Conservation (phyloP, 805 yeast genomes). For the Pichia ethanolica region DNA sequence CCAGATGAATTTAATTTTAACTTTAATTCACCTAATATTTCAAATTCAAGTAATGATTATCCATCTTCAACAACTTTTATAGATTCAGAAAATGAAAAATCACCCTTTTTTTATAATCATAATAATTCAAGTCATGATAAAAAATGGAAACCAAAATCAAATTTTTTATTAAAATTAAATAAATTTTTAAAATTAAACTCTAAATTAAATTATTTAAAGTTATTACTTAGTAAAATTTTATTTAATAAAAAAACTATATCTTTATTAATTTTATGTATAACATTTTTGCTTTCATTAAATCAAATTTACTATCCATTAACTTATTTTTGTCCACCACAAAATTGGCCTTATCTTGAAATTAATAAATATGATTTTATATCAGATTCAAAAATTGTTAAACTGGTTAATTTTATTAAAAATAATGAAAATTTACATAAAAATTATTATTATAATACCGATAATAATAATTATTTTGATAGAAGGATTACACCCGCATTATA, state of each 20-base stretch:
- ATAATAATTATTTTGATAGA: constrained; percentile 3
- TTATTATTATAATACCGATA: neutral
- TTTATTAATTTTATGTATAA: neutral
- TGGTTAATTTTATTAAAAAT: neutral
- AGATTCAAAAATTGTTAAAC: neutral
- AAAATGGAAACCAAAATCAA: too few relatives aligned
- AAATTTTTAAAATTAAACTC: too few relatives aligned
- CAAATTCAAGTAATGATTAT: neutral
- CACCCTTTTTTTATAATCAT: too few relatives aligned
- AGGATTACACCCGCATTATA: constrained; percentile 9
- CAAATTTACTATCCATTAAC: neutral
- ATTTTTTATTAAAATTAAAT: too few relatives aligned
- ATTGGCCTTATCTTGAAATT: neutral
- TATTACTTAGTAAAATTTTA: too few relatives aligned
- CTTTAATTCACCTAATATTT: too few relatives aligned
- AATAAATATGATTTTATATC: neutral
- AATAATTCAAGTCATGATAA: too few relatives aligned
- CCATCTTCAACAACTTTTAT: neutral
- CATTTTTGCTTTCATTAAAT: neutral
- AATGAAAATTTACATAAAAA: neutral
- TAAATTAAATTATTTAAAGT: too few relatives aligned
- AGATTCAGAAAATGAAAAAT: neutral
- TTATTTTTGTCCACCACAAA: neutral
- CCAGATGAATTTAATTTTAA: neutral
- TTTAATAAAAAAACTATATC: neutral